Evolutionary conservation across 768 basidiomycete species (phyloP).

Genomic region (Lactarius sanguifluus): DNA sequence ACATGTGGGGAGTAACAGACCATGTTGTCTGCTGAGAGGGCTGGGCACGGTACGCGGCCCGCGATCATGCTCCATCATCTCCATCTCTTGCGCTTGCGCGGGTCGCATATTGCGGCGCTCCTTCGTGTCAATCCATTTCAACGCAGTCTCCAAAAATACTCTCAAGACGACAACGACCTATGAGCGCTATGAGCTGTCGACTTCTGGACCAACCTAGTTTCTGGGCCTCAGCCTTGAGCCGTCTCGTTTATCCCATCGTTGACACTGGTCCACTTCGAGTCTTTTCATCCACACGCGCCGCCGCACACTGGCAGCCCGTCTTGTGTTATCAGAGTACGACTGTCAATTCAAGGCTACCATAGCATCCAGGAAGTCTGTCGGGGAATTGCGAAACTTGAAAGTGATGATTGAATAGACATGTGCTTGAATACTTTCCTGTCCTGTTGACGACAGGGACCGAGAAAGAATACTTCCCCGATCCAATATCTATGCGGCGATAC

Average conservation of each 20-base stretch:
- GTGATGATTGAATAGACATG: too few species aligned
- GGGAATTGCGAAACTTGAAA: neutral
- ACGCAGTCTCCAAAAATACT: neutral
- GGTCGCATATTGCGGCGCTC: too few species aligned
- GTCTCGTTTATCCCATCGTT: neutral
- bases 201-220: too few species aligned
- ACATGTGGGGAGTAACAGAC: slow-evolving; percentile 11
- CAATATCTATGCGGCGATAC: neutral
- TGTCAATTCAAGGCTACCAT: neutral
- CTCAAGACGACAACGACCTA: too few species aligned
- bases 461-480: too few species aligned
- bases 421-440: too few species aligned
- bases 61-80: neutral
- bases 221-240: neutral
- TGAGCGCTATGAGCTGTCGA: too few species aligned
- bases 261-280: neutral
- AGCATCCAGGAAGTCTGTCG: neutral
- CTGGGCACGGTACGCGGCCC: neutral
- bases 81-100: too few species aligned
- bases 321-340: neutral
- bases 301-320: neutral
- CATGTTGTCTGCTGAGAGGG: slow-evolving; percentile 18
- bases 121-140: neutral
- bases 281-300: neutral
- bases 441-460: too few species aligned